Evolutionary conservation across 2,329 filamentous ascomycete genomes (phyloP).

Genomic region (Cordyceps fumosorosea): DNA sequence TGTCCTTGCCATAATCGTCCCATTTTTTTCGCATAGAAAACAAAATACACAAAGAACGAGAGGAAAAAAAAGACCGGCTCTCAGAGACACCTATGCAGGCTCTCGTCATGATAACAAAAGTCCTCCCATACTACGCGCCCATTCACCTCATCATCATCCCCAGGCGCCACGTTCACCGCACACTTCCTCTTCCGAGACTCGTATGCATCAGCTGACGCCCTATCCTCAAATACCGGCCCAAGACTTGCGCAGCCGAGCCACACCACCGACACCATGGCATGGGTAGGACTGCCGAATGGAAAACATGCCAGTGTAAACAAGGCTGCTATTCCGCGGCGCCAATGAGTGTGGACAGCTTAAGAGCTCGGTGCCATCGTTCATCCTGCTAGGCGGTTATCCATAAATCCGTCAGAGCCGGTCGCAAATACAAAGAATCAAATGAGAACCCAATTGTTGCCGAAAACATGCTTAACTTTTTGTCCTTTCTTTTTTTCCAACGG

Average conservation of each 20-base stretch:
- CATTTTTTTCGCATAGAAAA: neutral
- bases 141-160: slow-evolving; percentile 1
- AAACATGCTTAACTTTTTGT: slow-evolving; percentile 10
- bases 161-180: slow-evolving; percentile 1
- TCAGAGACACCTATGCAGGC: neutral
- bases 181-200: neutral
- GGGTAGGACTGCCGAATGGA: too few relatives aligned
- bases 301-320: neutral
- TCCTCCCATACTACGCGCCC: neutral
- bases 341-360: neutral
- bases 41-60: neutral
- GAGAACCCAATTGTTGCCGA: neutral
- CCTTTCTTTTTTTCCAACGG: slow-evolving; percentile 2
- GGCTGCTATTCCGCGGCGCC: neutral
- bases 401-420: neutral
- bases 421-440: slow-evolving; percentile 8
- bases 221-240: neutral
- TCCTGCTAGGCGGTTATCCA: neutral
- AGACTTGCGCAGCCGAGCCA: neutral
- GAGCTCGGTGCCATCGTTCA: neutral
- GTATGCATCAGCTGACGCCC: neutral
- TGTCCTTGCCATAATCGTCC: neutral
- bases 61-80: neutral
- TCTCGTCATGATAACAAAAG: neutral
- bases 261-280: neutral